Evolutionary conservation across 208 protist species (phyloP).

Genomic region (Acanthamoeba quina): DNA sequence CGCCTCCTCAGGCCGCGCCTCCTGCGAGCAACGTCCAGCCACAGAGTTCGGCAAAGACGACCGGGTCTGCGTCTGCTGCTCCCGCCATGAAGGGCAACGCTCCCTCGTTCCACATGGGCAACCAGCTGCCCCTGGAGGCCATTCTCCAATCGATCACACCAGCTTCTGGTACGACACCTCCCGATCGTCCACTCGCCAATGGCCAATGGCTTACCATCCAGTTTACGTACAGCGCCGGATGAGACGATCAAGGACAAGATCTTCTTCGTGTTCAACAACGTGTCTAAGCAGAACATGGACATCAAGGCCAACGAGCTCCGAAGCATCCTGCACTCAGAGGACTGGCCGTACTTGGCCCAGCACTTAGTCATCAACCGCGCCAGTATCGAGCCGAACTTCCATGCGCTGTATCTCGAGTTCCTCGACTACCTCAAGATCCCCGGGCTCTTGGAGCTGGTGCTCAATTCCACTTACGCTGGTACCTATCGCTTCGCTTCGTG

Average conservation of each 20-base stretch:
- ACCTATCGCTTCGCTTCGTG: neutral
- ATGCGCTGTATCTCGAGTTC: conserved; percentile 87
- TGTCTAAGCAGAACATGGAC: conserved; percentile 88
- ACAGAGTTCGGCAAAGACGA: neutral
- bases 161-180: conserved; percentile 31
- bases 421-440: conserved; percentile 82
- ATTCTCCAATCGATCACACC: conserved; percentile 61
- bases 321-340: conserved; percentile 43
- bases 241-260: conserved; percentile 89
- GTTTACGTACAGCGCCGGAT: conserved; percentile 65
- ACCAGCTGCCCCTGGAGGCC: conserved; percentile 58
- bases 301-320: conserved; percentile 86
- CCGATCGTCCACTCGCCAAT: neutral
- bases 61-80: neutral
- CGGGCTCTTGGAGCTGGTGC: neutral
- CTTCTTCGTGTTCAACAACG: conserved; percentile 94
- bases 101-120: conserved; percentile 57
- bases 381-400: conserved; percentile 98
- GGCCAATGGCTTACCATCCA: neutral
- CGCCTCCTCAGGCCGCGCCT: neutral
- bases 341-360: conserved; percentile 90
- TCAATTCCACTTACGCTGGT: conserved; percentile 69
- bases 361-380: conserved; percentile 99
- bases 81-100: conserved; percentile 27
- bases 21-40: neutral